Evolutionary conservation across 106 monocot genomes (phyloP), one percentile per base, ranked within the genome.

Genomic region (Alisma plantagoaquatica): DNA sequence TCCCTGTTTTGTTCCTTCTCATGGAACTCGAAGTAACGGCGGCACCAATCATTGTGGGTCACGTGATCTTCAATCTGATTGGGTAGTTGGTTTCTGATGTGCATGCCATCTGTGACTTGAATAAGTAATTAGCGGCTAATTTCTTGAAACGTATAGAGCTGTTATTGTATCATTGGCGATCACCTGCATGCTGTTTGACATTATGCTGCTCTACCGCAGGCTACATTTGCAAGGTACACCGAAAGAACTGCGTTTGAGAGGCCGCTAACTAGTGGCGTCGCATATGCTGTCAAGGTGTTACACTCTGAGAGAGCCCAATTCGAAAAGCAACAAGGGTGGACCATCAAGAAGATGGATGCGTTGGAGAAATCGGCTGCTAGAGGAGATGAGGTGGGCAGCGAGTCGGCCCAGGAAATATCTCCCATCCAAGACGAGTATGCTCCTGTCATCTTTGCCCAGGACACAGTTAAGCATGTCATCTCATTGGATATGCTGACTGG

Each of bases 241-340:
- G 84, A 84, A 57, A 74, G 84, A 60, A 91, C 91, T 51, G 77
- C 91, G 10, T 91, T 84, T 42, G 91, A 91, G 55, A 68, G 91
- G 67, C 91, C 91, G 14, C 55, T 91, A 52, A 91, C 91, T 5
- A 91, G 91, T 29, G 84, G 91, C 29, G 84, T 91, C 42, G 91
- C n/a, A n/a, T n/a, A n/a, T n/a, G n/a, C n/a, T n/a, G n/a, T n/a
- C n/a, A n/a, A n/a, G n/a, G n/a, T n/a, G 9, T 56, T 81, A 41
- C 76, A 70, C 53, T 67, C 72, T 19, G 91, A 81, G 16, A 77
- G 91, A 51, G 84, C 77, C 10, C 59, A 75, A 30, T 91, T 91
- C 65, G 91, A 91, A 72, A 77, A 54, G 64, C 56, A 67, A 56
- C 91, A 91, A 45, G 91, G 91, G 3, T 91, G 91, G 91, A 73